Conservation (phyloP, 1,284 basidiomycete species). For the Heimioporus retisporus region DNA sequence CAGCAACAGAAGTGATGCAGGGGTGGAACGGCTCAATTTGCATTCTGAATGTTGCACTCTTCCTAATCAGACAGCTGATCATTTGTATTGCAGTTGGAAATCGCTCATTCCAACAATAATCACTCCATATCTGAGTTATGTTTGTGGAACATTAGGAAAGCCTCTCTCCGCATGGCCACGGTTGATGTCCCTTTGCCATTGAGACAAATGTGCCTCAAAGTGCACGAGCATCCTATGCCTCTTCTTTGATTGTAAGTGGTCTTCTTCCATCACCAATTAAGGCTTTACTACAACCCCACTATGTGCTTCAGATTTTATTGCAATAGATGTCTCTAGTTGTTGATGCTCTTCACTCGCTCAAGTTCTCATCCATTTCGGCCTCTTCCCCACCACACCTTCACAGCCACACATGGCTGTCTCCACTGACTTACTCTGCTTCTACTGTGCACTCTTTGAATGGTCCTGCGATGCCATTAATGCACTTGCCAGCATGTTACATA, state of each 20-base stretch:
- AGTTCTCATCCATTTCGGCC: conserved; percentile 3
- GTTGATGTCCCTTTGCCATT: background rate
- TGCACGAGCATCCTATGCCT: background rate
- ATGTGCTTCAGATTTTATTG: no score
- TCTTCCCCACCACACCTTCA: conserved; percentile 10
- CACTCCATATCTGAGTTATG: no score
- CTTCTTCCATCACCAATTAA: background rate
- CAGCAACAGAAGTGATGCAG: no score
- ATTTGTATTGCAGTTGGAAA: no score
- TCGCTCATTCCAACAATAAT: no score
- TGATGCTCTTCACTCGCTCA: conserved; percentile 1
- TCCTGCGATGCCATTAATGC: conserved; percentile 19
- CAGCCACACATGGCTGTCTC: conserved; percentile 17
- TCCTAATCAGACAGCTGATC: no score
- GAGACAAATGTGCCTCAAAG: background rate
- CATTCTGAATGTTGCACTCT: no score
- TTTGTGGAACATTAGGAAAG: no score
- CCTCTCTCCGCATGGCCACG: no score
- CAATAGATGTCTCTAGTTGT: conserved; percentile 2
- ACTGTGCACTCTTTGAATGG: background rate
- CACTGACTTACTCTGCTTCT: background rate
- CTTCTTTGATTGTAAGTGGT: conserved; percentile 2
- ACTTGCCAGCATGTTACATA: conserved; percentile 6
- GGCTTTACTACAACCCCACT: no score
- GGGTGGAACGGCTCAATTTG: no score